A percentile compares a stretch with the other conserved stretches of the same genome.
Conservation (phyloP, 768 basidiomycete species). For the Boletellus emodensis region DNA sequence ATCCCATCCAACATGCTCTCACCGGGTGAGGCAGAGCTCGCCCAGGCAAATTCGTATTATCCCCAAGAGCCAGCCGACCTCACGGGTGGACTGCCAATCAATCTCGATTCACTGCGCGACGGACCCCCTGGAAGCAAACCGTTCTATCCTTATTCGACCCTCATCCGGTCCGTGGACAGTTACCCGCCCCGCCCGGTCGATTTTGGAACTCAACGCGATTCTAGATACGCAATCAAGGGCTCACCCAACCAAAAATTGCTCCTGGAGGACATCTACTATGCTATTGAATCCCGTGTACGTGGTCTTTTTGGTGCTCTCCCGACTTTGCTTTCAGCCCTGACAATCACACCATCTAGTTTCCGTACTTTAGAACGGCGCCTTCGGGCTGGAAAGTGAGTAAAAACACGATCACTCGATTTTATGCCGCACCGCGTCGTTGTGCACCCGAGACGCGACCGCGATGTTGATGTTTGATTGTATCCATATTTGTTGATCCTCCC, state of each 20-base stretch:
- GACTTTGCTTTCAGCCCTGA: slow-evolving; percentile 5
- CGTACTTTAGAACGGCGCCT: slow-evolving; percentile 82
- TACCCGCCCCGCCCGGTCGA: neutral
- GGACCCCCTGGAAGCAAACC: slow-evolving; percentile 88
- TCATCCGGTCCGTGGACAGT: slow-evolving; percentile 65
- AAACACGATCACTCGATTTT: neutral
- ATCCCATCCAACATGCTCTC: slow-evolving; percentile 62
- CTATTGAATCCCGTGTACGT: slow-evolving; percentile 82
- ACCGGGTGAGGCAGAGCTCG: slow-evolving; percentile 50
- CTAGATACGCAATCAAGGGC: slow-evolving; percentile 86
- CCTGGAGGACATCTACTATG: slow-evolving; percentile 88
- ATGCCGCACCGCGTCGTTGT: slow-evolving; percentile 4
- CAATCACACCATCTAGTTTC: slow-evolving; percentile 51
- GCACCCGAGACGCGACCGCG: slow-evolving; percentile 45
- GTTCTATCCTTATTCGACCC: slow-evolving; percentile 87
- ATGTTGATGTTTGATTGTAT: slow-evolving; percentile 62
- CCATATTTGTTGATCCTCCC: slow-evolving; percentile 49
- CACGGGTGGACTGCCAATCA: slow-evolving; percentile 80
- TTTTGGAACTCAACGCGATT: slow-evolving; percentile 6
- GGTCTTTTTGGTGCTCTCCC: neutral
- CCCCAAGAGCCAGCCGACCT: slow-evolving; percentile 76
- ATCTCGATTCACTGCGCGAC: slow-evolving; percentile 81
- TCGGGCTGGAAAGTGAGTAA: slow-evolving; percentile 86
- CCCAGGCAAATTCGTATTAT: slow-evolving; percentile 57
- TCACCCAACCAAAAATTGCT: slow-evolving; percentile 83